These are phyloP conservation scores for Boeremia exigua DNA, from an alignment of 2,329 filamentous ascomycete species.

Conservation along the genomic window DNA sequence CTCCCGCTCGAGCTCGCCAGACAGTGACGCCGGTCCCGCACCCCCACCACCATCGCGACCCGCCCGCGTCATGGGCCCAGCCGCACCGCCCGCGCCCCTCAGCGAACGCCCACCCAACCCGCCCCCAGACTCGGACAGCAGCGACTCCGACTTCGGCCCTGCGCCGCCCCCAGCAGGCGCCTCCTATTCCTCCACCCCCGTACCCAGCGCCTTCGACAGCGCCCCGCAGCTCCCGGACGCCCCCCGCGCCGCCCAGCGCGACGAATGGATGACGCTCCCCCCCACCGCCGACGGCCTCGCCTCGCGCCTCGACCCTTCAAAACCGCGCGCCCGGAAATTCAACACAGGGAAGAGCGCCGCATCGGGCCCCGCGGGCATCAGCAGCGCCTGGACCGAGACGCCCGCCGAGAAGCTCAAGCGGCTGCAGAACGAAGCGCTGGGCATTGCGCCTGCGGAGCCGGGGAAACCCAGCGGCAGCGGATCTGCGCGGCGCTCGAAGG, in stretches of 20 bases:
- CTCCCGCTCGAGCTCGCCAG: constrained; percentile 35
- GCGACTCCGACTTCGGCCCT: constrained; percentile 56
- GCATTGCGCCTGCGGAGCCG: constrained; percentile 61
- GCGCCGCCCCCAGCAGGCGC: constrained; percentile 48
- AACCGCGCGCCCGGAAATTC: constrained; percentile 82
- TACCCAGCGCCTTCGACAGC: constrained; percentile 42
- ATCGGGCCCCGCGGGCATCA: constrained; percentile 54
- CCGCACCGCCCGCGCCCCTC: constrained; percentile 58
- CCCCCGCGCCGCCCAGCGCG: constrained; percentile 66
- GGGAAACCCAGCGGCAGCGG: constrained; percentile 17
- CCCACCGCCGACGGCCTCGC: constrained; percentile 57
- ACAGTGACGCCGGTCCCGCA: constrained; percentile 39
- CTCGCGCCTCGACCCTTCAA: constrained; percentile 79
- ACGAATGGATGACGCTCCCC: constrained; percentile 67
- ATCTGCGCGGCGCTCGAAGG: constrained; percentile 44
- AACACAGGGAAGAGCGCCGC: constrained; percentile 69
- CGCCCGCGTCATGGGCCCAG: constrained; percentile 58
- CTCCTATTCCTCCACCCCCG: constrained; percentile 10
- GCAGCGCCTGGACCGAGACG: constrained; percentile 85
- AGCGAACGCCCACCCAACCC: constrained; percentile 54
- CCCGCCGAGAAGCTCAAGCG: constrained; percentile 84
- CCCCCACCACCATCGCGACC: constrained; percentile 45
- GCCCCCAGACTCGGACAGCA: constrained; percentile 42
- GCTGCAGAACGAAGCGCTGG: constrained; percentile 81
- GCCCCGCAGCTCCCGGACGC: constrained; percentile 39